These are phyloP conservation scores for Ampelocalamus luodianensis DNA, from an alignment of 176 grass and related monocot species.

Conservation along the genomic window DNA sequence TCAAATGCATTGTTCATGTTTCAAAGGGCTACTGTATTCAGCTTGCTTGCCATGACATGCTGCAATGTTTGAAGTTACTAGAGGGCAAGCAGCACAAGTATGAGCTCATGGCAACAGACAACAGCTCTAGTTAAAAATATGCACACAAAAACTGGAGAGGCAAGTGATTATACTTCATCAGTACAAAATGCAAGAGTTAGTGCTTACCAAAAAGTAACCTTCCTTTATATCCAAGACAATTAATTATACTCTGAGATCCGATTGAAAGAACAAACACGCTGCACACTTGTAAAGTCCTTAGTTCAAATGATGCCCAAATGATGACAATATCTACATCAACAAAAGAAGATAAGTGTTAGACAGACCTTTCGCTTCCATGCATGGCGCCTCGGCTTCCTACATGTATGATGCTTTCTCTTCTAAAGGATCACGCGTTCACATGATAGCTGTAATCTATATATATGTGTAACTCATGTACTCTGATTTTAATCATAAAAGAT, in stretches of 20 bases:
- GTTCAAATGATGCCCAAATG: conserved; percentile 25
- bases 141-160: background rate
- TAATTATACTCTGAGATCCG: background rate
- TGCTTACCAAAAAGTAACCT: conserved; percentile 42
- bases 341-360: conserved; percentile 17
- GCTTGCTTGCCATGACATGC: background rate
- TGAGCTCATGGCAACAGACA: background rate
- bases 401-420: too few relatives aligned
- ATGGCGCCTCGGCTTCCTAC: too few relatives aligned
- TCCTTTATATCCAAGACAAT: conserved; percentile 40
- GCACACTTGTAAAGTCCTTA: background rate
- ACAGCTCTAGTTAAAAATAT: background rate
- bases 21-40: background rate
- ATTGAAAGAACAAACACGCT: conserved; percentile 5
- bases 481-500: too few relatives aligned
- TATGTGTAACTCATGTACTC: too few relatives aligned
- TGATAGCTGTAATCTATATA: too few relatives aligned
- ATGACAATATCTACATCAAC: conserved; percentile 38
- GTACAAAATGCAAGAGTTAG: background rate
- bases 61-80: background rate
- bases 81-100: background rate
- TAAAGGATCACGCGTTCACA: too few relatives aligned
- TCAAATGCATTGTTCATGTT: background rate
- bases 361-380: too few relatives aligned
- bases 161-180: background rate